Base-by-base conservation (phyloP, 768 basidiomycete genomes). In the Mycena amicta region DNA sequence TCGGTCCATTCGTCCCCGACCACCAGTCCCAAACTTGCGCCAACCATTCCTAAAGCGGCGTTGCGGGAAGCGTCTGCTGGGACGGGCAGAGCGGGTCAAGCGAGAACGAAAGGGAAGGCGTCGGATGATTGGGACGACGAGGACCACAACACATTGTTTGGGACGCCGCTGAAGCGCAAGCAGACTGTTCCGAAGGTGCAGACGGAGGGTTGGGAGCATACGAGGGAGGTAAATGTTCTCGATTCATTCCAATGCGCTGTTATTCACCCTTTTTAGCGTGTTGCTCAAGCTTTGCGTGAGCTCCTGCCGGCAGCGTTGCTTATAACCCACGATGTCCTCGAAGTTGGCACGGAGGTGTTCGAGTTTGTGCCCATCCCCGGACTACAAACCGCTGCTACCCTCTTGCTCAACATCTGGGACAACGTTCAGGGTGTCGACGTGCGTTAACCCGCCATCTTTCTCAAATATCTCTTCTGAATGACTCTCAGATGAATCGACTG, bases 401-500 rank as follows among this genome's bases (percentile, higher is more conserved):
- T 75, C 5, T 71, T 88, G 39, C 64, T 87, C 30, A 67, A 62
- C 12, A 84, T 88, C 27, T 88, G 87, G 87, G 79, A 83, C 47
- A 72, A 79, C 0, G 76, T 86, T 11, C 75, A 84, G 61, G 69
- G 70, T 30, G 82, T 87, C 5, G 83, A 85, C 43, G 87, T 87
- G 63, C 65, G 83, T 53, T 27, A 51, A n/a, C 52, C 50, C 31
- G 13, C 20, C 52, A 29, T 31, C 51, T 50, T 53, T 11, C 25
- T 23, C 3, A 26, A 30, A 16, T 22, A 5, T 39, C 20, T 27
- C 47, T 27, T 39, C n/a, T n/a, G n/a, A n/a, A n/a, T n/a, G n/a
- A n/a, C n/a, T n/a, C n/a, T n/a, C 56, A 88, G 87, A 79, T 80
- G 61, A 87, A 88, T 63, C 80, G 84, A 16, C 71, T 85, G 2